Evolutionary conservation across 768 basidiomycete species (phyloP).

Genomic region (Lactifluus echinatus): DNA sequence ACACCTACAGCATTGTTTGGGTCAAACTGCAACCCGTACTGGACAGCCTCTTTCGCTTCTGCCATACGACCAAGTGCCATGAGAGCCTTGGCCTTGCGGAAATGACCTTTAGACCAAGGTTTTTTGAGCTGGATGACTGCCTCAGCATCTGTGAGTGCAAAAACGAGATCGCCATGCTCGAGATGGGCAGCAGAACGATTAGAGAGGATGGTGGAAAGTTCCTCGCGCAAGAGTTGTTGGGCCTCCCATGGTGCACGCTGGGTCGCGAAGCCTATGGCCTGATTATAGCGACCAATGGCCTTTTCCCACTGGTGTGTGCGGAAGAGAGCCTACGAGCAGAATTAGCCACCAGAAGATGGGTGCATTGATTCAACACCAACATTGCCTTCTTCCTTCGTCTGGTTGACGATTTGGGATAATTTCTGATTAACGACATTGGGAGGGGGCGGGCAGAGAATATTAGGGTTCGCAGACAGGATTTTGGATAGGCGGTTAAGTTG

Average conservation of each 20-base stretch:
- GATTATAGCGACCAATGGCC: slow-evolving; percentile 73
- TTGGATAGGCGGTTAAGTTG: slow-evolving; percentile 69
- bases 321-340: slow-evolving; percentile 52
- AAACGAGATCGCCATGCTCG: slow-evolving; percentile 65
- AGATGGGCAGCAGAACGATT: slow-evolving; percentile 87
- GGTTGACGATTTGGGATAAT: slow-evolving; percentile 62
- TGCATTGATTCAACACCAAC: slow-evolving; percentile 37
- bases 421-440: slow-evolving; percentile 68
- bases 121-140: slow-evolving; percentile 76
- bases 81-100: slow-evolving; percentile 87
- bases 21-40: slow-evolving; percentile 81
- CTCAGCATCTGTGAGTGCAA: slow-evolving; percentile 83
- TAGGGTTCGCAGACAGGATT: slow-evolving; percentile 59
- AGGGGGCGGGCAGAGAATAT: slow-evolving; percentile 72
- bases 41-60: slow-evolving; percentile 77
- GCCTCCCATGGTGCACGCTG: slow-evolving; percentile 87
- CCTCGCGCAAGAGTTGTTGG: slow-evolving; percentile 77
- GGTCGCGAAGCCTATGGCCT: slow-evolving; percentile 65
- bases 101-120: slow-evolving; percentile 94
- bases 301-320: slow-evolving; percentile 60
- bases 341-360: slow-evolving; percentile 21
- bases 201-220: slow-evolving; percentile 80
- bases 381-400: slow-evolving; percentile 92
- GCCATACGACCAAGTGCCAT: slow-evolving; percentile 55
- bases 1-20: slow-evolving; percentile 47